phyloP scores from a whole-genome alignment of 2,329 filamentous ascomycete genomes.

The Colletotrichum sp. region DNA sequence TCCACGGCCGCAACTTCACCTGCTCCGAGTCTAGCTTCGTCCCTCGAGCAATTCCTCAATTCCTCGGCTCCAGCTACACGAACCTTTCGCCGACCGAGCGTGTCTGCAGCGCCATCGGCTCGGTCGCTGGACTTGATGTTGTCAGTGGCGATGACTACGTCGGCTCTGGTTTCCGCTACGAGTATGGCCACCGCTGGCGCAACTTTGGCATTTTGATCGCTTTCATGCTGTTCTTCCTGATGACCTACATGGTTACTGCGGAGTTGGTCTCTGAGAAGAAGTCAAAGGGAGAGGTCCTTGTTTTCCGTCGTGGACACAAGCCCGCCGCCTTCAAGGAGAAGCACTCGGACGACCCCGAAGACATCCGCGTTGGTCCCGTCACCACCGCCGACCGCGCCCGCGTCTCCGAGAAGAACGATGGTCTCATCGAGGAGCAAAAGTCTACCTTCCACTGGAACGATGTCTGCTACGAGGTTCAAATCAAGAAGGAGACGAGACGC shows the following conservation, averaged over 20 bases:
- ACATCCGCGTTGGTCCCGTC: conserved; percentile 52
- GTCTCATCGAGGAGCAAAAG: conserved; percentile 60
- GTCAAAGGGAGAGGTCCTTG: conserved; percentile 77
- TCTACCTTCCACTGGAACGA: conserved; percentile 87
- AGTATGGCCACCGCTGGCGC: conserved; percentile 66
- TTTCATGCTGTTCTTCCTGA: conserved; percentile 67
- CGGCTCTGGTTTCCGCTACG: conserved; percentile 59
- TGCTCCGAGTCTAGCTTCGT: conserved; percentile 48
- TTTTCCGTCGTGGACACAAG: conserved; percentile 74
- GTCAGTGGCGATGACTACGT: conserved; percentile 67
- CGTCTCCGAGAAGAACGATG: conserved; percentile 40
- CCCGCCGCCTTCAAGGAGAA: conserved; percentile 63
- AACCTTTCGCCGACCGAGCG: conserved; percentile 40
- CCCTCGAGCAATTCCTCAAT: conserved; percentile 34
- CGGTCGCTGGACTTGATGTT: conserved; percentile 52
- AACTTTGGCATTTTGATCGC: conserved; percentile 74
- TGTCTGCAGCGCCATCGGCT: conserved; percentile 65
- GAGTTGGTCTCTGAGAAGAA: conserved; percentile 71
- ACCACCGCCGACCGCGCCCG: conserved; percentile 48
- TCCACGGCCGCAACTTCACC: conserved; percentile 65
- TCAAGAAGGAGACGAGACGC: conserved; percentile 76
- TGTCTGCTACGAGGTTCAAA: conserved; percentile 78
- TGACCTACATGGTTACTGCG: conserved; percentile 66
- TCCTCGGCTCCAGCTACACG: conserved; percentile 34
- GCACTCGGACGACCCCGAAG: conserved; percentile 66